These are phyloP conservation scores for Suaeda aralocaspica DNA, from an alignment of 148 eudicot genomes.

Conservation along the genomic window DNA sequence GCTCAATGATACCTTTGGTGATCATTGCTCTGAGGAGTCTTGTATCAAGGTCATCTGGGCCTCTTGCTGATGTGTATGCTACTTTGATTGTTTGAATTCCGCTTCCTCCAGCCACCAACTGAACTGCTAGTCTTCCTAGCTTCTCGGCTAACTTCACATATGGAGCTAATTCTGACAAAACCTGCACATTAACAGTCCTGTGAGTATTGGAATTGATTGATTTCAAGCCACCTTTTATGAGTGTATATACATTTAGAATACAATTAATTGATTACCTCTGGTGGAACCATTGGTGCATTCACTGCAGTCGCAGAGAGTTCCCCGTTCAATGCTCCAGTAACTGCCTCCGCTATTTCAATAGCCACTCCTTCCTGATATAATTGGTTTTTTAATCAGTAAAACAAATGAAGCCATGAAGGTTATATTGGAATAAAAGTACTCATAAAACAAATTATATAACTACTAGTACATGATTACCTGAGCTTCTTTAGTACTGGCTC, in stretches of 20 bases:
- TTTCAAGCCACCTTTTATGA: background rate
- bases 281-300: conserved; percentile 91
- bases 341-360: conserved; percentile 96
- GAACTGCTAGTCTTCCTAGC: conserved; percentile 79
- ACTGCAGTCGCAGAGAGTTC: conserved; percentile 95
- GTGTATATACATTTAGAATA: too few relatives aligned
- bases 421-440: background rate
- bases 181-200: conserved; percentile 30
- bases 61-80: conserved; percentile 61
- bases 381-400: background rate
- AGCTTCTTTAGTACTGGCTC: conserved; percentile 97
- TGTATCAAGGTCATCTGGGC: conserved; percentile 80
- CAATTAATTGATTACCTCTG: conserved; percentile 44
- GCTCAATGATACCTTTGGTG: conserved; percentile 86
- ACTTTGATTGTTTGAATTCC: conserved; percentile 73
- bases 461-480: conserved; percentile 42
- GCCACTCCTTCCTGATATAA: conserved; percentile 84
- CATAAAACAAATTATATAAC: too few relatives aligned
- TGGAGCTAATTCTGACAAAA: conserved; percentile 74
- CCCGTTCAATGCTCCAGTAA: conserved; percentile 74
- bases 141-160: conserved; percentile 76
- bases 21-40: conserved; percentile 87
- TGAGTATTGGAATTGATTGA: background rate
- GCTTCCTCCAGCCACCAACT: conserved; percentile 71
- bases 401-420: background rate